These are phyloP conservation scores for Silybum marianum DNA, from an alignment of 129 eudicot species.

Conservation along the genomic window DNA sequence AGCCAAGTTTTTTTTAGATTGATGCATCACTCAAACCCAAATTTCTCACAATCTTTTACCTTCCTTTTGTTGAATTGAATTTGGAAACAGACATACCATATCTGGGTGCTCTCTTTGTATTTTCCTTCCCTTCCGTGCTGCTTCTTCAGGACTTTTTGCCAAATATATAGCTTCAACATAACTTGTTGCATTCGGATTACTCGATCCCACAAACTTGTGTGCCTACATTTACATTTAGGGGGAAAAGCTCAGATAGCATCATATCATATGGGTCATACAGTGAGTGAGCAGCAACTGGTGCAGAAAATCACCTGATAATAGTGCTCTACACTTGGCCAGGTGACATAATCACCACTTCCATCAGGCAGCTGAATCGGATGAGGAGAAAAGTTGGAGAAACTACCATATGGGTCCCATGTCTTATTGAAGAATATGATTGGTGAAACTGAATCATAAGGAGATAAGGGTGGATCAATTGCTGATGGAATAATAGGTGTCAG, in stretches of 20 bases:
- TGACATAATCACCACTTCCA: constrained; percentile 47
- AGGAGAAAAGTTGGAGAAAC: constrained; percentile 75
- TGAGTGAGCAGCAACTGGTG: not conserved
- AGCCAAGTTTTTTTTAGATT: not conserved
- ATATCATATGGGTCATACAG: not conserved
- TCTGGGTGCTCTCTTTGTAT: constrained; percentile 71
- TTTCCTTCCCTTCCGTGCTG: constrained; percentile 88
- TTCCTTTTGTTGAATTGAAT: not conserved
- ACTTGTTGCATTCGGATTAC: constrained; percentile 56
- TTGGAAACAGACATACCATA: constrained; percentile 48
- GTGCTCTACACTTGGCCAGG: constrained; percentile 84
- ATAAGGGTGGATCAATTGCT: constrained; percentile 69
- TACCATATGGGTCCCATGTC: constrained; percentile 85
- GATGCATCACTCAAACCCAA: not conserved
- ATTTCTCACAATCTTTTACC: not conserved
- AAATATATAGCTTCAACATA: constrained; percentile 55
- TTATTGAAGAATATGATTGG: constrained; percentile 66
- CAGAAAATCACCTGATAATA: constrained; percentile 62
- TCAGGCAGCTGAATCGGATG: constrained; percentile 67
- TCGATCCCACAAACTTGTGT: constrained; percentile 70
- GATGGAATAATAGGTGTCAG: constrained; percentile 80
- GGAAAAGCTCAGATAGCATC: not conserved
- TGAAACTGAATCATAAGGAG: constrained; percentile 72
- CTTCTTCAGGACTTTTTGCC: constrained; percentile 97
- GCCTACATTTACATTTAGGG: constrained; percentile 52